Evolutionary conservation across 1,284 basidiomycete genomes (phyloP).

Genomic region (Blastosporella zonata): DNA sequence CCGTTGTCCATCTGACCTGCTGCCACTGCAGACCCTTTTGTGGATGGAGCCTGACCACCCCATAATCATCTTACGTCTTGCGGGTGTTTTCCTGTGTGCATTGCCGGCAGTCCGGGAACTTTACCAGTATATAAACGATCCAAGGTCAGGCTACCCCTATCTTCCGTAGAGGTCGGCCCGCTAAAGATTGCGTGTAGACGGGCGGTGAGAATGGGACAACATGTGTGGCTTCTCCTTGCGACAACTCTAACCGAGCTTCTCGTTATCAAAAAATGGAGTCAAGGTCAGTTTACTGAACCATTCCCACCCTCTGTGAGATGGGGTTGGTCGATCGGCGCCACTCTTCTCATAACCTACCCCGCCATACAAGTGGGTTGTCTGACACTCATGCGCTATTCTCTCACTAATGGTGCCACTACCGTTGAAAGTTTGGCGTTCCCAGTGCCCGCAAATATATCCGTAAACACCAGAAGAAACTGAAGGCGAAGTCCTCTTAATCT

Average conservation of each 20-base stretch:
- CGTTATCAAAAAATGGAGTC: conserved; percentile 75
- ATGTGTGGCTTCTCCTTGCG: conserved; percentile 79
- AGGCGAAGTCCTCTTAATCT: conserved; percentile 34
- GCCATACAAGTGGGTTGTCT: conserved; percentile 49
- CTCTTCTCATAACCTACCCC: conserved; percentile 66
- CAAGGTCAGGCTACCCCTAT: conserved; percentile 45
- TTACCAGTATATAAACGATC: conserved; percentile 76
- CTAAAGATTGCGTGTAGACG: conserved; percentile 40
- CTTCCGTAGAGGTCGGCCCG: not conserved
- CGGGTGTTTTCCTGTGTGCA: conserved; percentile 76
- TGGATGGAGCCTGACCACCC: conserved; percentile 90
- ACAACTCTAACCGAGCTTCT: conserved; percentile 77
- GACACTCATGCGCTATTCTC: conserved; percentile 9
- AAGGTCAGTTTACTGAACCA: conserved; percentile 64
- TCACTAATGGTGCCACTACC: conserved; percentile 14
- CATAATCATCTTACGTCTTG: conserved; percentile 71
- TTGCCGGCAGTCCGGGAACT: conserved; percentile 78
- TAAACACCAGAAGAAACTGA: conserved; percentile 38
- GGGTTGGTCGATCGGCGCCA: conserved; percentile 58
- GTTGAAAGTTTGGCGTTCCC: conserved; percentile 50
- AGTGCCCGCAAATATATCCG: conserved; percentile 44
- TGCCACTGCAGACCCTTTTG: conserved; percentile 53
- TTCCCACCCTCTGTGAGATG: conserved; percentile 61
- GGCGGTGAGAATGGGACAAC: conserved; percentile 82
- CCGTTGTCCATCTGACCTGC: conserved; percentile 4